Evolutionary conservation across 495 filamentous ascomycete species (phyloP).

Genomic region (Penicillium macrosclerotiorum): DNA sequence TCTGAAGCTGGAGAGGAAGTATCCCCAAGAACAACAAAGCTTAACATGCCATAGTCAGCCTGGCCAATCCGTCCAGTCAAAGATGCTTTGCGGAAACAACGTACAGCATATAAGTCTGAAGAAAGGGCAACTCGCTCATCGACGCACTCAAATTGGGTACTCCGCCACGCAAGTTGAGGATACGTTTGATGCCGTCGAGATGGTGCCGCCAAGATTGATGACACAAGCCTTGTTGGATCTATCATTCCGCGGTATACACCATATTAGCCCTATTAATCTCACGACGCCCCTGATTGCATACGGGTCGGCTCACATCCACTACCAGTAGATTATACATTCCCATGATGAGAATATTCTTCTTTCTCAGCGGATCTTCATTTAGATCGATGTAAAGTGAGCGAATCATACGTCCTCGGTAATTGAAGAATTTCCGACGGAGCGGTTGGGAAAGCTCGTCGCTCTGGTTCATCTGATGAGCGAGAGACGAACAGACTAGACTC

Average conservation of each 20-base stretch:
- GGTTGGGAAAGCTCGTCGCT: background rate
- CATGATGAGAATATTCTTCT: background rate
- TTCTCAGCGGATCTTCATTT: background rate
- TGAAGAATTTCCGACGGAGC: background rate
- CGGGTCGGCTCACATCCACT: background rate
- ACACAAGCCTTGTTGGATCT: background rate
- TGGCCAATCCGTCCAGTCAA: no score
- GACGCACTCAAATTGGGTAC: no score
- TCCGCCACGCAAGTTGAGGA: background rate
- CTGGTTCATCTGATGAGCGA: background rate
- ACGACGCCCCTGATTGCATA: background rate
- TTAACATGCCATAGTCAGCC: no score
- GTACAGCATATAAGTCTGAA: no score
- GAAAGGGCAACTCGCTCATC: no score
- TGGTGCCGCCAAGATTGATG: background rate
- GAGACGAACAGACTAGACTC: background rate
- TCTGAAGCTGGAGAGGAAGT: no score
- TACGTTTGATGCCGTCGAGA: background rate
- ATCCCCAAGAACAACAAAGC: no score
- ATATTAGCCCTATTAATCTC: no score
- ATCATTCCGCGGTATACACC: background rate
- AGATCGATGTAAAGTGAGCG: background rate
- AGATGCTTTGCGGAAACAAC: no score
- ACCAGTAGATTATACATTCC: background rate
- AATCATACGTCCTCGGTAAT: background rate